Base-by-base conservation (phyloP, 2,329 filamentous ascomycete genomes). In the Talaromyces funiculosus region DNA sequence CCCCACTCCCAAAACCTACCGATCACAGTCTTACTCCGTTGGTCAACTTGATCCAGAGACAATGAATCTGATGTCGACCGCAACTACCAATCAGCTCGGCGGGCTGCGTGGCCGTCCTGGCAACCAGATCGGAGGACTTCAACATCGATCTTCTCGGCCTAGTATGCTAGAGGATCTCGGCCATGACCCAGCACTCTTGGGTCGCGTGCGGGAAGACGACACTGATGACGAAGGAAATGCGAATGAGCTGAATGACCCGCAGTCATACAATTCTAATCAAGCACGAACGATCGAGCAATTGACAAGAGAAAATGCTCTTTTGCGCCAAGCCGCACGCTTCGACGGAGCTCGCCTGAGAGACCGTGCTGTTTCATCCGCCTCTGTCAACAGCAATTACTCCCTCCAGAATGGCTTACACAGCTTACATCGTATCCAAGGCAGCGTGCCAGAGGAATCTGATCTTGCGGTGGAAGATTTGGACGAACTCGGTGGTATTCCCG, bases 21-120 rank as follows among this genome's bases (percentile, higher is more conserved):
- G 94, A 45, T 99, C 94, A 5, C 91, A 97, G 74, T 97, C 94
- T 4, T 97, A 97, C 74, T 97, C 93, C 0, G 93, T 96, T 53
- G 92, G 92, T 4, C 92, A 97, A 72, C 80, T 92, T 63, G 92
- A 96, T 57, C 83, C 87, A 0, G 90, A 93, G 61, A 69, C 71
- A 22, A 57, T 73, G 16, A 69, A 65, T 24, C 60, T 74, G 20
- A 67, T 73, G 60, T 67, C 72, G n/a, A 72, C 67, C 43, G 75
- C 72, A 61, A 64, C 70, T 7, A 62, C 67, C 42, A 65, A 69
- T 37, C 65, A 71, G 20, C 67, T 69, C 31, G 62, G 70, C 4
- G 65, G 68, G 42, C 67, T 66, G 47, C 76, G 77, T 24, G 66
- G 69, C 57, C 71, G 78, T 14, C 71, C 70, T 49, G 73, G 71